A percentile compares a stretch with the other conserved stretches of the same genome.
Evolutionary conservation across 2,329 filamentous ascomycete genomes (phyloP).

Genomic region (Nemania sp.): DNA sequence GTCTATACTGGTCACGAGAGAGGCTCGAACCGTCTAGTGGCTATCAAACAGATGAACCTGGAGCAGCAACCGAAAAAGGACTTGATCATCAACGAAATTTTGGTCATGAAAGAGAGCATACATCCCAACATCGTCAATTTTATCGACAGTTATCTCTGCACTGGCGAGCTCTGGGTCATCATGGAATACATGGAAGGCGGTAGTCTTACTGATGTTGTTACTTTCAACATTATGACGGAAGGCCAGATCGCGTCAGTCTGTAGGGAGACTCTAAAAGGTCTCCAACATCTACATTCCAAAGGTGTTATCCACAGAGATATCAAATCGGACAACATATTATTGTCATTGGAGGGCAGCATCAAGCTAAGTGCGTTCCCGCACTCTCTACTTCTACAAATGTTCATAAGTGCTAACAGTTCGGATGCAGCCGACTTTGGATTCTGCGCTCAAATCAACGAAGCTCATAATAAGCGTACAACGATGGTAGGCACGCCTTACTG

Average conservation of each 20-base stretch:
- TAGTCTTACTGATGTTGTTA: constrained; percentile 96
- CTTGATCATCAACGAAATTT: constrained; percentile 96
- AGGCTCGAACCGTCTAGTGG: constrained; percentile 83
- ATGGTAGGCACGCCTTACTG: constrained; percentile 99
- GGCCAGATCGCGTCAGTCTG: constrained; percentile 96
- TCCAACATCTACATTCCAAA: constrained; percentile 96
- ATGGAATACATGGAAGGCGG: constrained; percentile 99
- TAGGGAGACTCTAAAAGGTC: constrained; percentile 84
- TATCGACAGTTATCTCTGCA: constrained; percentile 91
- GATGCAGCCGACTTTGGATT: constrained; percentile 90
- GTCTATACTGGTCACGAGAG: constrained; percentile 91
- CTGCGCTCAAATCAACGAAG: constrained; percentile 97
- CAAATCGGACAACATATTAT: constrained; percentile 96
- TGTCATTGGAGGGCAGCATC: constrained; percentile 93
- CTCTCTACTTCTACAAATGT: neutral
- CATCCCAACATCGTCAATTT: constrained; percentile 99
- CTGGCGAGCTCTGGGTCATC: constrained; percentile 93
- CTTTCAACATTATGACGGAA: constrained; percentile 99
- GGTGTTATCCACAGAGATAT: constrained; percentile 98
- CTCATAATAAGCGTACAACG: constrained; percentile 94
- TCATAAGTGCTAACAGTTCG: constrained; percentile 19
- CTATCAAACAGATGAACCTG: constrained; percentile 99
- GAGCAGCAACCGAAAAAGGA: constrained; percentile 99
- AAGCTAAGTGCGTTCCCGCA: constrained; percentile 77
- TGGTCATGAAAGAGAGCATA: constrained; percentile 98